Evolutionary conservation across 768 basidiomycete species (phyloP).

Genomic region (Calocybe gangraenosa): DNA sequence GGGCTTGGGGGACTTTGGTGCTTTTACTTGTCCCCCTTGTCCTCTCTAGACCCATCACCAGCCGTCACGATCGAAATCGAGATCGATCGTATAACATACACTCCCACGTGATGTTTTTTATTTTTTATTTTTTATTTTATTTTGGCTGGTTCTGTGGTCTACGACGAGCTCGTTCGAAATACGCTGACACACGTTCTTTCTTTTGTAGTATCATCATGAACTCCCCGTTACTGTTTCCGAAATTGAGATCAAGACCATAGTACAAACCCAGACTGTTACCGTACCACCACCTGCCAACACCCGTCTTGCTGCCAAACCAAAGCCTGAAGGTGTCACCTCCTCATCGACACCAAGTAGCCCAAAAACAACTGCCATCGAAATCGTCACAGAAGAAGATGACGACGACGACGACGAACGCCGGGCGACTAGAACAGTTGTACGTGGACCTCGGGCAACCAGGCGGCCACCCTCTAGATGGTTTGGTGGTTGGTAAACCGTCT

Average conservation of each 20-base stretch:
- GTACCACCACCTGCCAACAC: conserved; percentile 78
- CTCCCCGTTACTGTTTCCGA: conserved; percentile 43
- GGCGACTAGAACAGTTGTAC: conserved; percentile 36
- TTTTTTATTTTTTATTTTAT: conserved; percentile 16
- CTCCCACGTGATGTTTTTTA: conserved; percentile 35
- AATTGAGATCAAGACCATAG: conserved; percentile 59
- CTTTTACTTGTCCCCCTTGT: conserved; percentile 75
- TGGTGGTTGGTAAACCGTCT: conserved; percentile 46
- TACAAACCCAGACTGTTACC: conserved; percentile 63
- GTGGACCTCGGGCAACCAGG: conserved; percentile 41
- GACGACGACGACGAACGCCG: conserved; percentile 33
- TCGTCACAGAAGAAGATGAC: conserved; percentile 58
- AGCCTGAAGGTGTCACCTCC: conserved; percentile 59
- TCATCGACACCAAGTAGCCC: conserved; percentile 60
- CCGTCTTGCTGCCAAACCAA: conserved; percentile 68
- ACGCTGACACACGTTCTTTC: conserved; percentile 27
- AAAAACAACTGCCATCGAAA: conserved; percentile 69
- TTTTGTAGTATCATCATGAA: conserved; percentile 38
- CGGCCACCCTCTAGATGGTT: conserved; percentile 57
- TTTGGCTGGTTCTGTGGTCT: conserved; percentile 34
- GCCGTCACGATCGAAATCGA: conserved; percentile 24
- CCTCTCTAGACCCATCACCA: conserved; percentile 37
- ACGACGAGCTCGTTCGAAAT: conserved; percentile 11
- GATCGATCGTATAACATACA: conserved; percentile 30
- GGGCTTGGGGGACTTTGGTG: conserved; percentile 88